phyloP scores from a whole-genome alignment of 441 rosid genomes.

The Gossypium gossypioides region DNA sequence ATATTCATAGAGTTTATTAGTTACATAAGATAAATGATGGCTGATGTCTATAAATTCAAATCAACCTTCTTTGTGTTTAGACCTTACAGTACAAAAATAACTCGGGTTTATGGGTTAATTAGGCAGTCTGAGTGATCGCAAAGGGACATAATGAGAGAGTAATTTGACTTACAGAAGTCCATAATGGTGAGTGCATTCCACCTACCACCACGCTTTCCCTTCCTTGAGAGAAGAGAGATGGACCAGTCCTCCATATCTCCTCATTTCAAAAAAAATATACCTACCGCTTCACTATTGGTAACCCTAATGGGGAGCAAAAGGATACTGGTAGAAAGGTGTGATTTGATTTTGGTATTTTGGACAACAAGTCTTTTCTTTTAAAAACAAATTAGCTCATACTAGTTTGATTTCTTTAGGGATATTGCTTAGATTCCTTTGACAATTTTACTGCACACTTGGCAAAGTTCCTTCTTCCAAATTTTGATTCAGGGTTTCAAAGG shows the following conservation, averaged over 20 bases:
- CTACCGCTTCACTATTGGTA: neutral
- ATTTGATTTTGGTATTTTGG: neutral
- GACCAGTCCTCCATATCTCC: neutral
- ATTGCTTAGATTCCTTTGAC: neutral
- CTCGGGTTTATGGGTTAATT: neutral
- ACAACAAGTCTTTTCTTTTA: neutral
- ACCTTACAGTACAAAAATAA: neutral
- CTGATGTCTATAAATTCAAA: neutral
- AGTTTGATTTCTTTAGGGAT: neutral
- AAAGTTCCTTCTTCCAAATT: neutral
- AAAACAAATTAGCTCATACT: neutral
- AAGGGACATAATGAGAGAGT: constrained; percentile 13
- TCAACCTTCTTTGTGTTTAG: neutral
- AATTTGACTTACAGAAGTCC: constrained; percentile 5
- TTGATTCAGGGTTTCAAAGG: neutral
- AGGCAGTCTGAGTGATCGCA: constrained; percentile 8
- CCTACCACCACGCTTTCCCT: neutral
- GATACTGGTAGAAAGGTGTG: neutral
- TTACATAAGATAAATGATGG: neutral
- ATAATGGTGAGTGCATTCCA: constrained; percentile 2
- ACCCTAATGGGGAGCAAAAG: constrained; percentile 5
- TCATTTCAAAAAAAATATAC: neutral
- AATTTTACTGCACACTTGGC: neutral
- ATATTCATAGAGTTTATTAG: neutral
- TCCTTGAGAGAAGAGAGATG: neutral